phyloP scores from a whole-genome alignment of 129 eudicot genomes.

The Helichrysum umbraculigerum region DNA sequence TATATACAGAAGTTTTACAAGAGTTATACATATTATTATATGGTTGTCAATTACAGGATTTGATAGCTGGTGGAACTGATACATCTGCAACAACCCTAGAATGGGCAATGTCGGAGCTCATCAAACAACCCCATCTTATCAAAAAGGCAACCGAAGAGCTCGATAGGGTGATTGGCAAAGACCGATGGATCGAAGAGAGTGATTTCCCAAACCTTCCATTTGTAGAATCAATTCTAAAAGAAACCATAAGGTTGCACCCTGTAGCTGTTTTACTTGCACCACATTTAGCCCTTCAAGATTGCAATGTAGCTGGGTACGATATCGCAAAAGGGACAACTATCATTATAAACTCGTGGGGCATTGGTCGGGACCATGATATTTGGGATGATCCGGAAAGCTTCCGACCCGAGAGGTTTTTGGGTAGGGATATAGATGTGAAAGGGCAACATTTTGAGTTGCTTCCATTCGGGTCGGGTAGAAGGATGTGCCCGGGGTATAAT shows the following conservation, averaged over 20 bases:
- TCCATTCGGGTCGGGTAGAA: slow-evolving; percentile 44
- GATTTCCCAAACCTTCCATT: slow-evolving; percentile 33
- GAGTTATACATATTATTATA: too few relatives aligned
- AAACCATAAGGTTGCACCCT: slow-evolving; percentile 46
- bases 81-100: slow-evolving; percentile 34
- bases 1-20: too few relatives aligned
- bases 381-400: slow-evolving; percentile 43
- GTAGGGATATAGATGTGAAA: slow-evolving; percentile 33
- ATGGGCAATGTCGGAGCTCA: slow-evolving; percentile 48
- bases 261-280: slow-evolving; percentile 40
- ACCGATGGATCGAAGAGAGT: slow-evolving; percentile 43
- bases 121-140: slow-evolving; percentile 38
- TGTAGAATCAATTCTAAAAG: slow-evolving; percentile 40
- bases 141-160: slow-evolving; percentile 42
- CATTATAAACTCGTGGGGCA: slow-evolving; percentile 42
- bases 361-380: slow-evolving; percentile 35
- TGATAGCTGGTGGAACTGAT: slow-evolving; percentile 47
- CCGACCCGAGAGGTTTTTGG: slow-evolving; percentile 42
- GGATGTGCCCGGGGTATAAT: slow-evolving; percentile 47
- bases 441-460: slow-evolving; percentile 43
- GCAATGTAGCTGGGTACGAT: slow-evolving; percentile 39
- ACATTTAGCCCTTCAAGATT: slow-evolving; percentile 46
- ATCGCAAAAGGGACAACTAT: slow-evolving; percentile 40
- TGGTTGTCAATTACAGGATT: slow-evolving; percentile 9
- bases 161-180: slow-evolving; percentile 36